These are phyloP conservation scores for Boletus vermiculosoides DNA, from an alignment of 768 basidiomycete genomes.

Conservation along the genomic window DNA sequence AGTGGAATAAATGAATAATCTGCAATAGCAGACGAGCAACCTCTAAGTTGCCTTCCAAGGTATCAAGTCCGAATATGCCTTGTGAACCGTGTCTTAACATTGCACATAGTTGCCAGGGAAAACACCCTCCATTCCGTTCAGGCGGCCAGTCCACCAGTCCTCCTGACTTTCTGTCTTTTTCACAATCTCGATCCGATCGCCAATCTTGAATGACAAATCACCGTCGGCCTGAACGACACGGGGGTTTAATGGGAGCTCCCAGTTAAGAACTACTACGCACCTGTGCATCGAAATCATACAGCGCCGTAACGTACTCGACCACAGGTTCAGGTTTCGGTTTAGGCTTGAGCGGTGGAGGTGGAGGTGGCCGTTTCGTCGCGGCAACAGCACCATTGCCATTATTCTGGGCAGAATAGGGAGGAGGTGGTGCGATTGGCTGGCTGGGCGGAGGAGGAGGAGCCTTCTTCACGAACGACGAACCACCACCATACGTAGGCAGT, in stretches of 20 bases:
- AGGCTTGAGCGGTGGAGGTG: constrained; percentile 88
- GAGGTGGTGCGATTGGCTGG: constrained; percentile 44
- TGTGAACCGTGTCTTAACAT: constrained; percentile 4
- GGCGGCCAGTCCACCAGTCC: constrained; percentile 96
- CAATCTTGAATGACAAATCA: constrained; percentile 85
- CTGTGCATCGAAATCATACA: constrained; percentile 95
- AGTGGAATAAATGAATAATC: background rate
- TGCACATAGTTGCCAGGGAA: constrained; percentile 72
- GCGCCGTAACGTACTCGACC: constrained; percentile 79
- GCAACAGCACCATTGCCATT: constrained; percentile 32
- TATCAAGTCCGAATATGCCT: background rate
- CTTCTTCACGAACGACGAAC: constrained; percentile 41
- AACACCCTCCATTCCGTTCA: constrained; percentile 81
- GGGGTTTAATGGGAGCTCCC: background rate
- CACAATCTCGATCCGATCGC: constrained; percentile 89
- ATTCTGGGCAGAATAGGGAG: constrained; percentile 29
- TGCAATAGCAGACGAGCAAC: background rate
- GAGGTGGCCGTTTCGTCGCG: constrained; percentile 72
- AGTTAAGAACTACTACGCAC: constrained; percentile 34
- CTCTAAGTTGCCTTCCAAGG: background rate
- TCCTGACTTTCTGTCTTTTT: constrained; percentile 79
- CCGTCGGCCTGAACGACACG: constrained; percentile 68
- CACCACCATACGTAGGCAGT: constrained; percentile 19
- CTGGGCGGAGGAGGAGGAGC: constrained; percentile 38
- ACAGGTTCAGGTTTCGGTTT: constrained; percentile 71